Evolutionary conservation across 2,329 filamentous ascomycete species (phyloP).

Genomic region (Escovopsis weberi): DNA sequence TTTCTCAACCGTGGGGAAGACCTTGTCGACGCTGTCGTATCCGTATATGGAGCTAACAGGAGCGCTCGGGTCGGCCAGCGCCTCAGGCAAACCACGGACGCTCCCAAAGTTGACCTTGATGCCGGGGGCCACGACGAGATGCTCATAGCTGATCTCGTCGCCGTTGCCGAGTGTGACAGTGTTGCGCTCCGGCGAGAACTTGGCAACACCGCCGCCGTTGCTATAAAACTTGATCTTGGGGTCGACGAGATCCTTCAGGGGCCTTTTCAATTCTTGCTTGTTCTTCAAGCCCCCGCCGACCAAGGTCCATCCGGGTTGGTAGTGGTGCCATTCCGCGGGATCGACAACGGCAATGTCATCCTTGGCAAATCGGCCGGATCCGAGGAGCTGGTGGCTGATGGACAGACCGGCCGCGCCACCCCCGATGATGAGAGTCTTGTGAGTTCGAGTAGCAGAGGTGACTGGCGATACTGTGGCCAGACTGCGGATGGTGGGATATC

Average conservation of each 20-base stretch:
- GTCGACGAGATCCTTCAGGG: conserved; percentile 37
- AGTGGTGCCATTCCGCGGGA: conserved; percentile 48
- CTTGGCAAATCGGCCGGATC: conserved; percentile 37
- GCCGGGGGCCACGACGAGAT: conserved; percentile 48
- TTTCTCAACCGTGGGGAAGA: conserved; percentile 31
- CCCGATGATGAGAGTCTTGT: conserved; percentile 54
- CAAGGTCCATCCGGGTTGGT: conserved; percentile 56
- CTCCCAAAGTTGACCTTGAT: conserved; percentile 35
- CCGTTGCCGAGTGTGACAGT: conserved; percentile 39
- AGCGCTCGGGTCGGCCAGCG: conserved; percentile 31
- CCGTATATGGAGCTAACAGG: conserved; percentile 43
- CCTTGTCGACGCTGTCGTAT: conserved; percentile 41
- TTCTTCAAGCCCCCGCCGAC: conserved; percentile 52
- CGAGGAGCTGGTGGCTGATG: conserved; percentile 53
- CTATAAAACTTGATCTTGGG: conserved; percentile 48
- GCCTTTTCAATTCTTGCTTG: conserved; percentile 40
- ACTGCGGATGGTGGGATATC: conserved; percentile 1
- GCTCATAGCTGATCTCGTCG: conserved; percentile 44
- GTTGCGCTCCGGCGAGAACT: conserved; percentile 42
- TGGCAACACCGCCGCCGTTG: conserved; percentile 28
- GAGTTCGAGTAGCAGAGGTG: conserved; percentile 20
- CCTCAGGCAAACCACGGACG: conserved; percentile 42
- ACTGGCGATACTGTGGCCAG: conserved; percentile 16
- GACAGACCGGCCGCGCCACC: conserved; percentile 51
- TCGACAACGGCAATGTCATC: conserved; percentile 52